Evolutionary conservation across 176 grass and related monocot species (phyloP), one percentile per base, ranked within the genome.

Genomic region (Aegilops tauschii): DNA sequence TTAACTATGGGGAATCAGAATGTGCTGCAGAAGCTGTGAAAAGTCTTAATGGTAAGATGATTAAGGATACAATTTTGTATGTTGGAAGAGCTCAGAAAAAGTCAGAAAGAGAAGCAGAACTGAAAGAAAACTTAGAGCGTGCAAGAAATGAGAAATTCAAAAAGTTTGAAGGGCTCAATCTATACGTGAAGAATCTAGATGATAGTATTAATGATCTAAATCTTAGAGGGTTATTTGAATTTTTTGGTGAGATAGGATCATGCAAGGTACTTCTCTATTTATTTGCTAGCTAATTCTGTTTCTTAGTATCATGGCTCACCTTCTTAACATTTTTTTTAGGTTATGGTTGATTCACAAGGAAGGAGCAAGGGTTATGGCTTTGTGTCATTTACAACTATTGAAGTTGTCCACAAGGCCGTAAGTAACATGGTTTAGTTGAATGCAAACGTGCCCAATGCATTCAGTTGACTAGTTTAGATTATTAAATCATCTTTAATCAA

Each of bases 111-210:
- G 39, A 78, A 73, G 65, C 63, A 10, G 87, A 89, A 31, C 27
- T 94, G 3, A 89, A 32, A 86, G 68, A 21, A 3, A 91, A 81
- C 30, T 89, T 64, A 69, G 63, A 65, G 29, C 29, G 56, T 16
- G 73, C 28, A 10, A 61, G 34, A 62, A 72, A 34, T 35, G 73
- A n/a, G 14, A 92, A 88, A 50, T 3, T 79, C 31, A 79, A 90
- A 10, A 88, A 56, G 12, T 39, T 74, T 84, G 87, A 76, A 61
- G 73, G 90, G 18, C 45, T 83, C 23, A 92, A 92, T 67, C 28
- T 94, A n/a, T 94, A 88, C 37, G 8, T 94, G 35, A 94, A 94
- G 29, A 94, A 90, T 79, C 28, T 92, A 25, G 87, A 94, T 65
- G 84, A 94, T 14, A 62, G 5, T 73, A 80, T 94, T 49, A 65